Conservation (phyloP, 2,329 filamentous ascomycete genomes). For the Microascus cirrosus region DNA sequence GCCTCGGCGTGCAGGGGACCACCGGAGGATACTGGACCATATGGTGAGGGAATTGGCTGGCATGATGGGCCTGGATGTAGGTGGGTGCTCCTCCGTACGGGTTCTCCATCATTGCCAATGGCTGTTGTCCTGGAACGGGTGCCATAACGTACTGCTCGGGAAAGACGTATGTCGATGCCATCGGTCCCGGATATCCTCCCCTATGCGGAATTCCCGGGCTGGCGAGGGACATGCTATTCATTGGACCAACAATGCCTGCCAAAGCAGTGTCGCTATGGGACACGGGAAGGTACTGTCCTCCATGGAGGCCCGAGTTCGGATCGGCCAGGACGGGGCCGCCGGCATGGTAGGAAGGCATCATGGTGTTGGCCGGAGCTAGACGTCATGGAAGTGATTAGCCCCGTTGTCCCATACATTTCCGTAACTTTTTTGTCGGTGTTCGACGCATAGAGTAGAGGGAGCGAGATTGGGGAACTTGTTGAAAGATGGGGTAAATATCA, state of each 20-base stretch:
- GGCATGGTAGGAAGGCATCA: slow-evolving; percentile 1
- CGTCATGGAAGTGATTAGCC: neutral
- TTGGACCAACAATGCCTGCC: slow-evolving; percentile 6
- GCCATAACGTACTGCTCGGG: slow-evolving; percentile 26
- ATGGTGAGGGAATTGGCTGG: slow-evolving; percentile 14
- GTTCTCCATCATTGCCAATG: slow-evolving; percentile 17
- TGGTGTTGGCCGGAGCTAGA: slow-evolving; percentile 2
- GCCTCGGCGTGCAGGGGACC: slow-evolving; percentile 42
- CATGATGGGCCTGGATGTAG: slow-evolving; percentile 22
- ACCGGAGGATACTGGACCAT: slow-evolving; percentile 23
- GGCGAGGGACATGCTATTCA: slow-evolving; percentile 21
- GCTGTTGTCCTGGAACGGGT: slow-evolving; percentile 20
- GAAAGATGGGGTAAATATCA: neutral
- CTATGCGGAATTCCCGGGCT: neutral
- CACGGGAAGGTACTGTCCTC: slow-evolving; percentile 1
- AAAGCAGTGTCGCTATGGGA: neutral
- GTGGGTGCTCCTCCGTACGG: slow-evolving; percentile 17
- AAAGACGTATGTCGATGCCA: slow-evolving; percentile 11
- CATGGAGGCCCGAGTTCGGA: neutral
- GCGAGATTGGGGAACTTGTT: neutral
- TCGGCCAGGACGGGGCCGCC: neutral
- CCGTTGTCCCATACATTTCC: neutral
- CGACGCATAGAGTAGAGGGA: neutral
- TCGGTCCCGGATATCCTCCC: slow-evolving; percentile 4
- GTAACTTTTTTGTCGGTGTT: neutral